These are phyloP conservation scores for Claviceps humidiphila DNA, from an alignment of 2,329 filamentous ascomycete genomes.

Conservation along the genomic window DNA sequence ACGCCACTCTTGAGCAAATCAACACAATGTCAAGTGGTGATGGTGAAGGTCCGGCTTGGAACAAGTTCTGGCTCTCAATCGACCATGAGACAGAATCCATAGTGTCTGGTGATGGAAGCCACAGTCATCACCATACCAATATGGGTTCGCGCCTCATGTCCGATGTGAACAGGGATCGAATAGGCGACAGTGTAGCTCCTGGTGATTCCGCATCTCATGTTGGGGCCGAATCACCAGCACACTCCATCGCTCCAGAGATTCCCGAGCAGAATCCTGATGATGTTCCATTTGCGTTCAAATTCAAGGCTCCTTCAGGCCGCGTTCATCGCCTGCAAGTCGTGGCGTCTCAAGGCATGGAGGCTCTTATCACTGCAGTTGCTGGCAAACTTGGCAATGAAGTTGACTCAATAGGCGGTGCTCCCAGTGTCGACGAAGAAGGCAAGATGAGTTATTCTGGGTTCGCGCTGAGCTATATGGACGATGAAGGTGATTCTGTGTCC, in stretches of 20 bases:
- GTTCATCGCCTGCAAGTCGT: conserved; percentile 84
- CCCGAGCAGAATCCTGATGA: conserved; percentile 51
- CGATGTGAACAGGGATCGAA: conserved; percentile 57
- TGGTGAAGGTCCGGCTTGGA: conserved; percentile 93
- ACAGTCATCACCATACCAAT: conserved; percentile 51
- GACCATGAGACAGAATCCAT: conserved; percentile 91
- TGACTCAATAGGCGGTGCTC: conserved; percentile 69
- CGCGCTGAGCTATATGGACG: conserved; percentile 88
- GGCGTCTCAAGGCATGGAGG: conserved; percentile 65
- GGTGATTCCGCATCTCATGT: conserved; percentile 91
- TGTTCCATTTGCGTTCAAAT: conserved; percentile 90
- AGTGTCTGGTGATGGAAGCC: conserved; percentile 81
- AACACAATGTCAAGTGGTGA: conserved; percentile 87
- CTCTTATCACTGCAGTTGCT: conserved; percentile 64
- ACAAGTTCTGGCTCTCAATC: conserved; percentile 98
- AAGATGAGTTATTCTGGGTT: conserved; percentile 67
- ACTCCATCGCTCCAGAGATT: conserved; percentile 42
- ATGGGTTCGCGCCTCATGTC: conserved; percentile 65
- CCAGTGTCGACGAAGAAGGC: conserved; percentile 69
- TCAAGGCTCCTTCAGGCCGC: conserved; percentile 90
- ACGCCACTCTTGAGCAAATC: conserved; percentile 93
- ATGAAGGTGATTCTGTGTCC: conserved; percentile 91
- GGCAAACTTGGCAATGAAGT: conserved; percentile 77
- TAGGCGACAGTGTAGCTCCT: conserved; percentile 72
- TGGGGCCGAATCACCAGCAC: conserved; percentile 64